Evolutionary conservation across 208 protist species (phyloP).

Genomic region (Leptomonas pyrrhocoris): DNA sequence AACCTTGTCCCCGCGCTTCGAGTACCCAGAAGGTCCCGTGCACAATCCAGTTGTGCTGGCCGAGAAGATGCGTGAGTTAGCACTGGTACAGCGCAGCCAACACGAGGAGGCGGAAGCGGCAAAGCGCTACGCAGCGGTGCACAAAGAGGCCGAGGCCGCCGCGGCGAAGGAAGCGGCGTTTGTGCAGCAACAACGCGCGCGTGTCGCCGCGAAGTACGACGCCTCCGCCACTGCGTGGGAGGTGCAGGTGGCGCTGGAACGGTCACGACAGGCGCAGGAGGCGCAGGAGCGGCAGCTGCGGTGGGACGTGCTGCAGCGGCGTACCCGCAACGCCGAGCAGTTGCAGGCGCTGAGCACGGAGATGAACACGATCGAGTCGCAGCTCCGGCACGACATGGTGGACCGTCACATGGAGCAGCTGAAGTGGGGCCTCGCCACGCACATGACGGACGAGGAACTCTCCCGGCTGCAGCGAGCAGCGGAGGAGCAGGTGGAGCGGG

Average conservation of each 20-base stretch:
- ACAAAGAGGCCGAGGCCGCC: conserved; percentile 33
- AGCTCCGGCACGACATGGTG: conserved; percentile 47
- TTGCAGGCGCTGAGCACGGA: conserved; percentile 51
- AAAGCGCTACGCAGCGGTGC: conserved; percentile 34
- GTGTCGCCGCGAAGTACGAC: conserved; percentile 75
- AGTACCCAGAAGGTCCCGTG: conserved; percentile 53
- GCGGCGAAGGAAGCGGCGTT: conserved; percentile 46
- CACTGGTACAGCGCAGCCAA: conserved; percentile 38
- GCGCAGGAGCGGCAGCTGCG: conserved; percentile 49
- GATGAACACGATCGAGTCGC: conserved; percentile 33
- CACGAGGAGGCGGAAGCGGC: conserved; percentile 32
- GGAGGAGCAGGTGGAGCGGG: conserved; percentile 45
- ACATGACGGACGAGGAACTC: conserved; percentile 63
- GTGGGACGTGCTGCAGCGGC: conserved; percentile 36
- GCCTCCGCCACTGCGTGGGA: conserved; percentile 46
- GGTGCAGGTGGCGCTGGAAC: conserved; percentile 45
- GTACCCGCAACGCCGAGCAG: conserved; percentile 40
- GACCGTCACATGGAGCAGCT: conserved; percentile 54
- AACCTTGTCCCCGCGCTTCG: conserved; percentile 18
- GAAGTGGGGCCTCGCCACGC: conserved; percentile 56
- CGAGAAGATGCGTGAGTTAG: conserved; percentile 53
- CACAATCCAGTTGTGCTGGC: conserved; percentile 48
- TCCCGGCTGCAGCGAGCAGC: conserved; percentile 50
- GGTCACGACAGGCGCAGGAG: conserved; percentile 37
- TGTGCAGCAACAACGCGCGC: conserved; percentile 64